Base-by-base conservation (phyloP, 2,329 filamentous ascomycete species). In the Fonsecaea multimorphosa region DNA sequence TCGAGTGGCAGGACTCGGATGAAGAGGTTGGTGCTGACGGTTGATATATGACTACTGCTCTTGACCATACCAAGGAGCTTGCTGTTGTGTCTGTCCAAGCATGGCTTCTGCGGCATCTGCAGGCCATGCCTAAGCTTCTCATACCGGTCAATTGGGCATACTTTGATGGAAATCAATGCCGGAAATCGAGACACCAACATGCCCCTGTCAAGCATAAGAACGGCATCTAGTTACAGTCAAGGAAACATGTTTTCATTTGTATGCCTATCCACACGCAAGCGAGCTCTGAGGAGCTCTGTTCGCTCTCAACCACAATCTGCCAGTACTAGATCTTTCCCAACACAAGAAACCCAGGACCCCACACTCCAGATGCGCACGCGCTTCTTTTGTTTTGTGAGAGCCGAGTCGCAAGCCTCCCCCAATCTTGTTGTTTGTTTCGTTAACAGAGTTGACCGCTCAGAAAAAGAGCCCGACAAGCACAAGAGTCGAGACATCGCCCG, bases 191-290 rank as follows among this genome's bases (percentile, higher is more conserved):
- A 49, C 11, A 12, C 9, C 7, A 22, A 19, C 40, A 46, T n/a
- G n/a, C n/a, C n/a, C n/a, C n/a, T 11, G n/a, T 9, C 6, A 46
- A 19, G 19, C 7, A 49, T 5, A 27, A 12, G 19, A 4, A 14
- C 3, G 8, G 19, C 19, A 49, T 24, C 44, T 12, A 49, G 19
- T 31, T 22, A 51, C 2, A 44, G 58, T 53, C 59, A 62, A 68
- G 52, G 59, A 67, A 70, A 66, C 66, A 68, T 68, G 63, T 67
- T 66, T n/a, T 68, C 64, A 59, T 70, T 65, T 70, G 68, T 70
- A 68, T 68, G 68, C 68, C 66, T 70, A 70, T 70, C 68, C 68
- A 70, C 66, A 67, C 68, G 66, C 68, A 69, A 68, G 55, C 66
- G 64, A 67, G 59, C 66, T 59, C 63, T 53, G 38, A 16, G 46